phyloP scores from a whole-genome alignment of 2,329 filamentous ascomycete species.

The Colletotrichum tropicale region DNA sequence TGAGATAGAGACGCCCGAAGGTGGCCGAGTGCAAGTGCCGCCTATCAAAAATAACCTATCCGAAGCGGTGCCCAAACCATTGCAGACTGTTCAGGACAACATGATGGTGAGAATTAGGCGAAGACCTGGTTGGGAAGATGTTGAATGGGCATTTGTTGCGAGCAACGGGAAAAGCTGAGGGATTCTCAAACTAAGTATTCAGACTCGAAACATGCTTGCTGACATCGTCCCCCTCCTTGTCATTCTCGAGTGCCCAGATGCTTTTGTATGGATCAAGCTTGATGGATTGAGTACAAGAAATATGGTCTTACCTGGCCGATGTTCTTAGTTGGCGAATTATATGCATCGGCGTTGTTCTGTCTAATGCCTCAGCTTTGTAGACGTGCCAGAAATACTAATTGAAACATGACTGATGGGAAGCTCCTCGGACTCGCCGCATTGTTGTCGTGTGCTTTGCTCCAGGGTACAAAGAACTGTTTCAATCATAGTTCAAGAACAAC shows the following conservation, averaged over 20 bases:
- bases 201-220: not conserved
- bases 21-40: not conserved
- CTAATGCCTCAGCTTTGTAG: not conserved
- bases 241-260: not conserved
- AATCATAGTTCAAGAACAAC: not conserved
- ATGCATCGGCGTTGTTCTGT: not conserved
- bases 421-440: not conserved
- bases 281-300: not conserved
- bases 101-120: not conserved
- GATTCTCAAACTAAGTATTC: not conserved
- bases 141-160: not conserved
- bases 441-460: not conserved
- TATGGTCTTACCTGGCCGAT: not conserved
- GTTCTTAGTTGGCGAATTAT: not conserved
- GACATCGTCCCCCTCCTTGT: not conserved
- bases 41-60: not conserved
- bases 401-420: not conserved
- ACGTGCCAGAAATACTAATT: not conserved
- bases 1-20: constrained; percentile 23
- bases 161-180: not conserved
- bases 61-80: not conserved
- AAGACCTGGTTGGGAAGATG: not conserved
- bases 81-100: not conserved
- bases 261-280: not conserved
- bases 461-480: not conserved